Conservation (phyloP, 2,329 filamentous ascomycete genomes). For the Pestalotiopsis sp. region DNA sequence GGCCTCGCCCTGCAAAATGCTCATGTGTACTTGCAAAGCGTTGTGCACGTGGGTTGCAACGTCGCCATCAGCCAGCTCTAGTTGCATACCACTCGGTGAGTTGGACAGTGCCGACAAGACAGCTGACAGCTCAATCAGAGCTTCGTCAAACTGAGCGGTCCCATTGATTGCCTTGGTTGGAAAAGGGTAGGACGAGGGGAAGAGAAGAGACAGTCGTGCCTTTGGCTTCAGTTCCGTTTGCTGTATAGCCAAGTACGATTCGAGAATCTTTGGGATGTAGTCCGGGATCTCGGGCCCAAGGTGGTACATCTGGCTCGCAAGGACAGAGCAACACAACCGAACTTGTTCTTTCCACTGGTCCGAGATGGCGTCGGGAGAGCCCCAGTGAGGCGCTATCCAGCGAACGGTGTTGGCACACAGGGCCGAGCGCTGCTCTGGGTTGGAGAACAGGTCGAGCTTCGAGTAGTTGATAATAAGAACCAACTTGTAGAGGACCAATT, state of each 20-base stretch:
- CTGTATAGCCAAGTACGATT: conserved; percentile 82
- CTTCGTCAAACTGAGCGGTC: conserved; percentile 72
- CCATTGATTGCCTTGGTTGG: conserved; percentile 68
- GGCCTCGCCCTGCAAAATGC: conserved; percentile 84
- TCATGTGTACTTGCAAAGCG: conserved; percentile 82
- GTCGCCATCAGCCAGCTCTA: conserved; percentile 75
- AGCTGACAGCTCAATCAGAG: conserved; percentile 84
- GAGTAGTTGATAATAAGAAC: conserved; percentile 92
- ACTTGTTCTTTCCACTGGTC: conserved; percentile 93
- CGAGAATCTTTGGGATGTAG: conserved; percentile 87
- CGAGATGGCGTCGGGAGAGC: conserved; percentile 69
- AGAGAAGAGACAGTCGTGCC: conserved; percentile 79
- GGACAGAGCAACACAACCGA: conserved; percentile 87
- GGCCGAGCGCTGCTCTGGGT: conserved; percentile 73
- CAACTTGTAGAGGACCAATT: conserved; percentile 88
- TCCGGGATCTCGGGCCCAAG: conserved; percentile 81
- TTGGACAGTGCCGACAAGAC: conserved; percentile 82
- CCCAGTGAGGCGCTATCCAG: conserved; percentile 96
- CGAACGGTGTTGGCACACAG: conserved; percentile 80
- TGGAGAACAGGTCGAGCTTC: conserved; percentile 76
- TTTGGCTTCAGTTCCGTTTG: conserved; percentile 54
- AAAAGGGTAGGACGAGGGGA: conserved; percentile 89
- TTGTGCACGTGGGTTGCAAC: conserved; percentile 76
- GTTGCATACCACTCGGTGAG: conserved; percentile 71
- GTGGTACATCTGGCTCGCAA: conserved; percentile 81